Base-by-base conservation (phyloP, 768 basidiomycete species). In the Russula virescens region DNA sequence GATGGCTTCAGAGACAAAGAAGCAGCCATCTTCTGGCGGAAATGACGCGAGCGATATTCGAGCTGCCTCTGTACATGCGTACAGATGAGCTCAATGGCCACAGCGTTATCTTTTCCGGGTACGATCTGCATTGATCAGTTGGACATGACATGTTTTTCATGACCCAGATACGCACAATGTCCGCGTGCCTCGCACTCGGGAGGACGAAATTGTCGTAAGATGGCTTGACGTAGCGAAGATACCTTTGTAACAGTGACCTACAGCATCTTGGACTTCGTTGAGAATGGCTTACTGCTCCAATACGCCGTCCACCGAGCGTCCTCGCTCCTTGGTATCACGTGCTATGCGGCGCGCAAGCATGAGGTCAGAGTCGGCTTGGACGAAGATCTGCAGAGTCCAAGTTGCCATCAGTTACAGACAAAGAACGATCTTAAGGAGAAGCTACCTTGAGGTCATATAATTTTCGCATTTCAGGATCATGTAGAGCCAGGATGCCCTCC, bases 311-410 rank as follows among this genome's bases (percentile, higher is more conserved):
- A 98, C 87, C 59, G 80, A 85, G 58, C 97, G 78, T 0, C 91
- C 92, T 49, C 97, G 83, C 72, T 99, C 94, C 68, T 85, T 82
- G 19, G 91, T 83, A 69, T 98, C 97, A 58, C 97, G 81, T 65
- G 83, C 80, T 58, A 99, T 88, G 43, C 97, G 84, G 61, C 97
- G 84, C 1, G 96, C 93, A 52, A 99, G 86, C 97, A 99, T 99
- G 23, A 98, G 77, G 73, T 99, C 97, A 9, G 94, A 88, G 71
- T 98, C 94, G 62, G 89, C 91, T 77, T 96, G 91, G 8, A 94
- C 93, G 66, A 92, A 94, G 5, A 94, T 79, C 88, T 91, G 40
- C 49, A 58, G 9, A 51, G n/a, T n/a, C n/a, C n/a, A n/a, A n/a
- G 8, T 18, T 34, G 23, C 40, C 38, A 54, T 49, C 2, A 56